Base-by-base conservation (phyloP, 768 basidiomycete species). In the Leccinum sublutescens region DNA sequence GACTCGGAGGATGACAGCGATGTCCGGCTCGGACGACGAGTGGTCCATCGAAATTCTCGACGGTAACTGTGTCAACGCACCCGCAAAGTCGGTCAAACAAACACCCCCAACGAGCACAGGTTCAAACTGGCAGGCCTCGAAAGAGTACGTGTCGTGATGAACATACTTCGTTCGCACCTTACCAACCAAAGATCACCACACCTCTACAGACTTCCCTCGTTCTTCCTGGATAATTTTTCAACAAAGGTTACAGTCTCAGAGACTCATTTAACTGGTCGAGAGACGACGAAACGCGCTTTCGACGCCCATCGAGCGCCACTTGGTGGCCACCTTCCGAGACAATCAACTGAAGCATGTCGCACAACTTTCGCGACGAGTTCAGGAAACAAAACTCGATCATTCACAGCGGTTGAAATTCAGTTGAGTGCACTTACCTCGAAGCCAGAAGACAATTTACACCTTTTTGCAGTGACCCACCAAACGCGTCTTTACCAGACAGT, bases 41-140 rank as follows among this genome's bases (percentile, higher is more conserved):
- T 72, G 66, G 64, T 73, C 72, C 25, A 63, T 73, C 38, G 73
- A 75, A 58, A 72, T 73, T 36, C 34, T 68, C 43, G 72, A 74
- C 8, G 72, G 60, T 23, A 57, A 62, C 27, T 55, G 45, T 51
- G 52, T 58, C 52, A 54, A 59, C 17, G 52, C 36, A 14, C 58
- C 56, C 19, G 31, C 58, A 62, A 62, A 64, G 61, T 15, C 19
- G 4, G 55, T 62, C 68, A 68, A 71, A 68, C 63, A 62, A 66
- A 55, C 43, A 55, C 29, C 49, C 9, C 21, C 59, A 58, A 57
- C 58, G 36, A 12, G 4, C 49, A 23, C 50, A n/a, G n/a, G 43
- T 38, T 36, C 59, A 23, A 12, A 53, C 1, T 0, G 19, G 10
- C 45, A 45, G 10, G 9, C 50, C 2, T 48, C 38, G 33, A 59